These are phyloP conservation scores for Gossypium ekmanianum DNA, from an alignment of 345 rosid species.

Conservation along the genomic window DNA sequence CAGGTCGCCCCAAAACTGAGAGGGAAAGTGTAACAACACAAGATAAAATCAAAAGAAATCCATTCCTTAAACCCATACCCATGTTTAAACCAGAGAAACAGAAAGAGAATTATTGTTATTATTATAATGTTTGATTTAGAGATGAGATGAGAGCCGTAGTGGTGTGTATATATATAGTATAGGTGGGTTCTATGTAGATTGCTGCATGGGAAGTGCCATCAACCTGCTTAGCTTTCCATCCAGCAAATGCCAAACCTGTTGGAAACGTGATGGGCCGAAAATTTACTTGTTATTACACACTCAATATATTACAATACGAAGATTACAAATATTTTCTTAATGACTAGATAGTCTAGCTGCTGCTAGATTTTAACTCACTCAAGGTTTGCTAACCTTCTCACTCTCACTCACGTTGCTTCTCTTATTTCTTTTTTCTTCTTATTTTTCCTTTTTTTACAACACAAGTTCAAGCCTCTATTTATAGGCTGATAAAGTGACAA, in stretches of 20 bases:
- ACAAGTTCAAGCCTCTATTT: too few species aligned
- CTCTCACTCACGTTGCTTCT: too few species aligned
- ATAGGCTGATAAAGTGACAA: too few species aligned
- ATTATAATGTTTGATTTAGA: constrained; percentile 16
- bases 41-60: constrained; percentile 19
- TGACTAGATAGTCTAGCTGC: too few species aligned
- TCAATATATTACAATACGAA: too few species aligned
- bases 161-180: constrained; percentile 13
- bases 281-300: too few species aligned
- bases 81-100: background rate
- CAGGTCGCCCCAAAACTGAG: constrained; percentile 46
- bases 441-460: too few species aligned
- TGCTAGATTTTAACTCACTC: too few species aligned
- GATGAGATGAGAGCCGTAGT: constrained; percentile 11
- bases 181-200: constrained; percentile 26
- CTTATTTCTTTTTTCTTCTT: too few species aligned
- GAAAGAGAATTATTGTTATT: background rate
- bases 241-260: constrained; percentile 78
- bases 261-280: too few species aligned
- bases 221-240: constrained; percentile 43
- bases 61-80: constrained; percentile 21
- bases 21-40: constrained; percentile 24
- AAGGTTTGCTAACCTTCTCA: too few species aligned
- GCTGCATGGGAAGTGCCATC: constrained; percentile 33
- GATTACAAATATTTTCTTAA: too few species aligned